These are phyloP conservation scores for Zelonia costaricensis DNA, from an alignment of 208 protist genomes.

Conservation along the genomic window DNA sequence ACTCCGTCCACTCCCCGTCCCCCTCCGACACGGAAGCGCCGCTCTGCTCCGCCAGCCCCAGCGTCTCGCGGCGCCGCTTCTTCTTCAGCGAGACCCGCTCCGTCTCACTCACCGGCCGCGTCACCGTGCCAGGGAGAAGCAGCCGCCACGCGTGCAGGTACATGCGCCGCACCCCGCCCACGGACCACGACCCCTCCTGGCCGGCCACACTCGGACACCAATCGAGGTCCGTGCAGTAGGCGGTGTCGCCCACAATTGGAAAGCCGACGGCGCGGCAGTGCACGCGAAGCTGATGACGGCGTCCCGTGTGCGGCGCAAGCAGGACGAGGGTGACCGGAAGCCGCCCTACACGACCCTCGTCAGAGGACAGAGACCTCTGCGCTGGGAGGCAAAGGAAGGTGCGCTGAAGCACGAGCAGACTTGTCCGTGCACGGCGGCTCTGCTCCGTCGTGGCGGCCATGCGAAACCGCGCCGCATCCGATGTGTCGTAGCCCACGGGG, in stretches of 20 bases:
- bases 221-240: conserved; percentile 36
- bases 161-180: conserved; percentile 51
- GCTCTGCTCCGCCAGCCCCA: conserved; percentile 29
- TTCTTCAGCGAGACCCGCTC: conserved; percentile 57
- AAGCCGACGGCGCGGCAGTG: conserved; percentile 79
- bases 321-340: conserved; percentile 59
- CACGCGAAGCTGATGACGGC: conserved; percentile 89
- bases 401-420: conserved; percentile 18
- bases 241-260: conserved; percentile 84
- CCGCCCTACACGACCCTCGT: not conserved
- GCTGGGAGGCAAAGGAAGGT: conserved; percentile 6
- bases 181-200: not conserved
- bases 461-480: conserved; percentile 49
- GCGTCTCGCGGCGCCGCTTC: conserved; percentile 51
- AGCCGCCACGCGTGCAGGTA: conserved; percentile 80
- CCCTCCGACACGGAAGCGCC: conserved; percentile 6
- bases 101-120: conserved; percentile 16
- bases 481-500: conserved; percentile 56
- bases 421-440: conserved; percentile 15
- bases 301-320: conserved; percentile 67
- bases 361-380: too few relatives aligned
- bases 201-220: conserved; percentile 10
- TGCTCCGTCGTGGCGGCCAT: conserved; percentile 48
- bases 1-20: conserved; percentile 42
- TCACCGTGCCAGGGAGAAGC: conserved; percentile 37